A percentile compares a stretch with the other conserved stretches of the same genome.
These are phyloP conservation scores for Capronia epimyces DNA, from an alignment of 2,329 filamentous ascomycete genomes.

Conservation along the genomic window DNA sequence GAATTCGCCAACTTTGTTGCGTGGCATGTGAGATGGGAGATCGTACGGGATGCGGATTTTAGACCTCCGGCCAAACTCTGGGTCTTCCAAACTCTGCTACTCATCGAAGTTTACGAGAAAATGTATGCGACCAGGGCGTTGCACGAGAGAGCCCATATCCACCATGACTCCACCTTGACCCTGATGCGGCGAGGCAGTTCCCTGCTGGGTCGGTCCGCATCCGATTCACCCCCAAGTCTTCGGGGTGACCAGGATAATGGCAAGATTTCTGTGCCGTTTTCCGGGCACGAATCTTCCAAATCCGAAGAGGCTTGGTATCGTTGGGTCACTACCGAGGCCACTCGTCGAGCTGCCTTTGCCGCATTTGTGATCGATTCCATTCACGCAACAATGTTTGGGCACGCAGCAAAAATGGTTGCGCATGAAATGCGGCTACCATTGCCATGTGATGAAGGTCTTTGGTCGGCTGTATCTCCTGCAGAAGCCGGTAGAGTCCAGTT, in stretches of 20 bases:
- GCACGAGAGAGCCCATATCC: constrained; percentile 92
- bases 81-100: constrained; percentile 85
- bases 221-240: constrained; percentile 75
- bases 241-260: constrained; percentile 53
- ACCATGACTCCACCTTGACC: constrained; percentile 91
- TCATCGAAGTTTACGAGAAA: constrained; percentile 93
- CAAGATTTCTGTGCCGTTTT: constrained; percentile 37
- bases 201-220: constrained; percentile 74
- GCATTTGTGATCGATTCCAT: constrained; percentile 94
- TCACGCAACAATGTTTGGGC: constrained; percentile 96
- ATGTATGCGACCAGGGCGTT: constrained; percentile 90
- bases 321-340: constrained; percentile 93
- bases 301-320: constrained; percentile 90
- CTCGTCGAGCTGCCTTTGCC: constrained; percentile 80
- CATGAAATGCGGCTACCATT: constrained; percentile 89
- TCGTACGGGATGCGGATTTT: constrained; percentile 88
- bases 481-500: constrained; percentile 82
- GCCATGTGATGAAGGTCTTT: constrained; percentile 87
- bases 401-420: constrained; percentile 93
- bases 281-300: constrained; percentile 54
- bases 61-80: constrained; percentile 88
- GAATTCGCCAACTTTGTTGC: constrained; percentile 84
- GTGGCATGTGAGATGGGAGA: constrained; percentile 91
- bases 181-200: constrained; percentile 92
- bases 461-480: constrained; percentile 80